Evolutionary conservation across 2,329 filamentous ascomycete genomes (phyloP), one percentile per base, ranked within the genome.

Genomic region (Ceratocystis lukuohia): DNA sequence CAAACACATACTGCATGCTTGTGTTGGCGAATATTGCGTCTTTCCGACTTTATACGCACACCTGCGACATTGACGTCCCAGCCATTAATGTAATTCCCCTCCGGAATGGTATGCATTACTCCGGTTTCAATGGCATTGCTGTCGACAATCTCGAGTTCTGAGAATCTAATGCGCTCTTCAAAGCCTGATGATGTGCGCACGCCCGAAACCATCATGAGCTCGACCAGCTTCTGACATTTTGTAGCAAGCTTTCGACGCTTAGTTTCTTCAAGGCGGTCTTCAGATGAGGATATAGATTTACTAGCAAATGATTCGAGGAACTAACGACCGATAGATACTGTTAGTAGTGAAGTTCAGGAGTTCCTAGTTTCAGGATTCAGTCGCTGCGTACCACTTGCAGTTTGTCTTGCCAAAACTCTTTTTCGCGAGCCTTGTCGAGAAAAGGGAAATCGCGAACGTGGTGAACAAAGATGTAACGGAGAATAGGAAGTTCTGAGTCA

Each of bases 361-460:
- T 41, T 15, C 3, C 37, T 41, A 4, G 1, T 41, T 41, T 41
- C 37, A 10, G 53, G 41, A 28, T 59, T 45, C 28, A 56, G 86
- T 41, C 37, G 10, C 37, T 5, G 12, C 88, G 71, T 77, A 96
- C 90, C 74, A 92, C 84, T 79, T 99, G 94, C 68, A 99, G 80
- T 76, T 96, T 97, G 74, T 97, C 91, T 78, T 99, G 94, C 94
- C 94, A 99, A 73, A 99, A 99, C 77, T 99, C 94, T 82, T 97
- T 96, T 82, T 99, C 94, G 73, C 85, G 88, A 25, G 94, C 94
- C 80, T 96, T 91, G 76, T 99, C 91, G 70, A 99, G 83, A 74
- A 99, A 99, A 0, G 94, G 94, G 72, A 99, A 99, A 72, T 97
- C 95, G 73, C 94, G 91, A 68, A 99, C 86, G 85, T 97, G 92